Evolutionary conservation across 1,139 yeast genomes (phyloP).

Genomic region (Protomyces arabidopsidicola): DNA sequence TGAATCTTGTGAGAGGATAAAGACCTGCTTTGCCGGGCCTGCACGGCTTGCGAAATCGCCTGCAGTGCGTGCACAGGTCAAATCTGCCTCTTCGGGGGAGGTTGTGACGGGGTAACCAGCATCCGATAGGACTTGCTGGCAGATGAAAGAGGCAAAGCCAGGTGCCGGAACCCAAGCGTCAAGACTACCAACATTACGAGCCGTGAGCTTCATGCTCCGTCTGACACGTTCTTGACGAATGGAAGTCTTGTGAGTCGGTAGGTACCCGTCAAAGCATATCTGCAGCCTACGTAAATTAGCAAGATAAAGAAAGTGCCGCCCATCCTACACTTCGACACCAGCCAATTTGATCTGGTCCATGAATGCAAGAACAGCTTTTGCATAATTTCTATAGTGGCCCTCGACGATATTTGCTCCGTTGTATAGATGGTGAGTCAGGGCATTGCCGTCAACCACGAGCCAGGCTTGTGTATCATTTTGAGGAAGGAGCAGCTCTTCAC

Average conservation of each 20-base stretch:
- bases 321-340: neutral
- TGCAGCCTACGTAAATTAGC: neutral
- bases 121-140: neutral
- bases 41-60: neutral
- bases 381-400: neutral
- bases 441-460: neutral
- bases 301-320: too few species aligned
- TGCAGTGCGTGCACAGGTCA: neutral
- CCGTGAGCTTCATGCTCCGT: neutral
- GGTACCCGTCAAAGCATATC: neutral
- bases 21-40: neutral
- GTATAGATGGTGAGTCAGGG: neutral
- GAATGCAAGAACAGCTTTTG: neutral
- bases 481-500: neutral
- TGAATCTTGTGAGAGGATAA: neutral
- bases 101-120: neutral
- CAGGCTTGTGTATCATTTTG: neutral
- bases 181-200: neutral
- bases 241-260: neutral
- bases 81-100: neutral
- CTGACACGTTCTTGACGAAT: neutral
- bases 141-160: neutral
- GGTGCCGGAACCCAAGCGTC: neutral
- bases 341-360: neutral
- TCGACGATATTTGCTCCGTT: neutral